Conservation (phyloP, 73 alveolate genomes). For the Paramecium tetraurelia region DNA sequence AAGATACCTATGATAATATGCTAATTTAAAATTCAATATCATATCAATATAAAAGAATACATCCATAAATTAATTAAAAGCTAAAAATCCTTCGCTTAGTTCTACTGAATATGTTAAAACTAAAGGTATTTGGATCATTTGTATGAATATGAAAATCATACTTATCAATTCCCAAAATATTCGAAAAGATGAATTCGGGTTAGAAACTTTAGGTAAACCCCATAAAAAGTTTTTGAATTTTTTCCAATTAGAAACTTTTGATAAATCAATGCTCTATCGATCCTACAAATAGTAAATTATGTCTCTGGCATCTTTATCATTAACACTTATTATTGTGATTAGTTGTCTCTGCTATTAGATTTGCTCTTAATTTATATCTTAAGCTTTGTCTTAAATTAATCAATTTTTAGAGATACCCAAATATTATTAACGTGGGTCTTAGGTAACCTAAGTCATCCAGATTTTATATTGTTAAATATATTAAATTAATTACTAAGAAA, state of each 20-base stretch:
- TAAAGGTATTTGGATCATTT: constrained; percentile 28
- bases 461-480: neutral
- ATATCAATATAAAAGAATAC: constrained; percentile 65
- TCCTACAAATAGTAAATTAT: neutral
- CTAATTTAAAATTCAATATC: constrained; percentile 40
- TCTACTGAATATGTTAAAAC: constrained; percentile 23
- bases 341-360: constrained; percentile 3
- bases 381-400: constrained; percentile 5
- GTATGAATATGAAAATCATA: constrained; percentile 53
- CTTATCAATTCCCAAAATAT: constrained; percentile 73
- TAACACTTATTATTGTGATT: neutral
- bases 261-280: neutral
- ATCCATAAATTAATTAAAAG: constrained; percentile 59
- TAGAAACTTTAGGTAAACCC: constrained; percentile 18
- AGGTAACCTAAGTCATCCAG: neutral
- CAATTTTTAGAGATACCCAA: neutral
- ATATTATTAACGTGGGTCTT: neutral
- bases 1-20: neutral
- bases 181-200: constrained; percentile 67
- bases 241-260: neutral
- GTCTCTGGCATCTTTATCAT: constrained; percentile 24
- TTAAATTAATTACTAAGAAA: neutral
- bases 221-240: neutral
- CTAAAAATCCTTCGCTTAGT: neutral
- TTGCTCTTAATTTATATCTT: neutral